Percentiles rank a stretch among this genome's conserved stretches.
phyloP scores from a whole-genome alignment of 2,329 filamentous ascomycete species.

The Hypoxylon sp. region DNA sequence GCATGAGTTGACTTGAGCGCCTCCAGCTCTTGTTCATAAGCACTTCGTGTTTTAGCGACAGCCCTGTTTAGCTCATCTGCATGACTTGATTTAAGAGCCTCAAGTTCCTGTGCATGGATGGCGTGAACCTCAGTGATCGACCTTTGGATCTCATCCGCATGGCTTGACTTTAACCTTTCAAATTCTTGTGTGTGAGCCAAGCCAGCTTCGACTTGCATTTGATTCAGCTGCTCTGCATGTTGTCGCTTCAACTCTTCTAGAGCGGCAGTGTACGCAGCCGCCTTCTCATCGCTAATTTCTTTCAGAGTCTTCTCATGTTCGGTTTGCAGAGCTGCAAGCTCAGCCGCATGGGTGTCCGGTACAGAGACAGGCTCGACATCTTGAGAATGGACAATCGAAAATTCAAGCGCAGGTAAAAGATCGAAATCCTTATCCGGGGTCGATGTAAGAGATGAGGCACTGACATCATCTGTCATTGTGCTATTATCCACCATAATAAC shows the following conservation, averaged over 20 bases:
- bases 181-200: slow-evolving; percentile 46
- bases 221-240: slow-evolving; percentile 46
- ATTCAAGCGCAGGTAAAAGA: slow-evolving; percentile 57
- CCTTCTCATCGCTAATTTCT: slow-evolving; percentile 49
- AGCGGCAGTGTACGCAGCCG: slow-evolving; percentile 44
- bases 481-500: slow-evolving; percentile 72
- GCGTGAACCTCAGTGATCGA: slow-evolving; percentile 26
- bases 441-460: slow-evolving; percentile 64
- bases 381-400: slow-evolving; percentile 64
- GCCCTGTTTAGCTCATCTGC: slow-evolving; percentile 45
- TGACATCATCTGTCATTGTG: slow-evolving; percentile 73
- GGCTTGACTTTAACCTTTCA: slow-evolving; percentile 42
- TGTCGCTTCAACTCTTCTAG: slow-evolving; percentile 47
- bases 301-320: slow-evolving; percentile 51
- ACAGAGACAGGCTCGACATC: slow-evolving; percentile 56
- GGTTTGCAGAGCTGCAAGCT: slow-evolving; percentile 54
- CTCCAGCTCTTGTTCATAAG: slow-evolving; percentile 47
- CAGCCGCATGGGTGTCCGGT: slow-evolving; percentile 52
- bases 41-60: slow-evolving; percentile 40
- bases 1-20: slow-evolving; percentile 43
- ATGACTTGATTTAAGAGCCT: slow-evolving; percentile 46
- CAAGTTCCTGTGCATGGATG: slow-evolving; percentile 27
- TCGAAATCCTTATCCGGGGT: slow-evolving; percentile 53
- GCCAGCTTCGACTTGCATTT: slow-evolving; percentile 33
- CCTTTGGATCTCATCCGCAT: slow-evolving; percentile 32